Conservation (phyloP, 202 grass and related monocot species). For the Cymbopogon flexuosus region DNA sequence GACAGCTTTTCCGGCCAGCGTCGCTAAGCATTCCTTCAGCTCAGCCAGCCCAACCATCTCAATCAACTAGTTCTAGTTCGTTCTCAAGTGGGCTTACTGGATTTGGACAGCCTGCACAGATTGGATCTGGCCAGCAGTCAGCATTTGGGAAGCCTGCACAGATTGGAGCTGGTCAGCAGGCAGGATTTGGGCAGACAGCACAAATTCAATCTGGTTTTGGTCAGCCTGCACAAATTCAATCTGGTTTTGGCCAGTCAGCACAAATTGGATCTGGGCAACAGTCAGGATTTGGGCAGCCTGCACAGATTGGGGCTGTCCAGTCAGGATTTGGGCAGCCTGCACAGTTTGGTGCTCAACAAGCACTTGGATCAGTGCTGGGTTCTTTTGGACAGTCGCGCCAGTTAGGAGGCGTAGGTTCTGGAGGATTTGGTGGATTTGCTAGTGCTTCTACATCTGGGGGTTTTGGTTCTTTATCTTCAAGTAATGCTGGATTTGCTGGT, state of each 20-base stretch:
- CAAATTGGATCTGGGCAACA: conserved; percentile 55
- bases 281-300: conserved; percentile 56
- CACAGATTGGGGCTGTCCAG: conserved; percentile 31
- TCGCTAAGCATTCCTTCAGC: conserved; percentile 77
- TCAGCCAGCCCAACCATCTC: conserved; percentile 56
- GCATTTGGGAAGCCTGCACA: conserved; percentile 67
- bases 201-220: conserved; percentile 72
- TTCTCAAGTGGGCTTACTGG: conserved; percentile 67
- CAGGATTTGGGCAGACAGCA: conserved; percentile 64
- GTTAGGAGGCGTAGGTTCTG: conserved; percentile 53
- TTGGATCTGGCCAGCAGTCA: conserved; percentile 47
- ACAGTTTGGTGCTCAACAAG: conserved; percentile 69
- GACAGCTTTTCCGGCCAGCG: conserved; percentile 71
- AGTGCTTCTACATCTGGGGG: conserved; percentile 50
- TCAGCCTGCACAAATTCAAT: conserved; percentile 56
- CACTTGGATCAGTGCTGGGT: conserved; percentile 74
- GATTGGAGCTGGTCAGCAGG: conserved; percentile 54
- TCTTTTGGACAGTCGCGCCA: conserved; percentile 92
- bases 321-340: no score
- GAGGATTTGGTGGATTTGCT: conserved; percentile 59
- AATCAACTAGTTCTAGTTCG: conserved; percentile 49
- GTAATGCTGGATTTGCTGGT: conserved; percentile 60
- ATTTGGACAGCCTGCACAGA: conserved; percentile 65
- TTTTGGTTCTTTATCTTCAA: conserved; percentile 50
- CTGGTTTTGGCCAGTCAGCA: conserved; percentile 75